A percentile compares a stretch with the other conserved stretches of the same genome.
These are phyloP conservation scores for Rhodotorula toruloides DNA, from an alignment of 768 basidiomycete species.

Conservation along the genomic window DNA sequence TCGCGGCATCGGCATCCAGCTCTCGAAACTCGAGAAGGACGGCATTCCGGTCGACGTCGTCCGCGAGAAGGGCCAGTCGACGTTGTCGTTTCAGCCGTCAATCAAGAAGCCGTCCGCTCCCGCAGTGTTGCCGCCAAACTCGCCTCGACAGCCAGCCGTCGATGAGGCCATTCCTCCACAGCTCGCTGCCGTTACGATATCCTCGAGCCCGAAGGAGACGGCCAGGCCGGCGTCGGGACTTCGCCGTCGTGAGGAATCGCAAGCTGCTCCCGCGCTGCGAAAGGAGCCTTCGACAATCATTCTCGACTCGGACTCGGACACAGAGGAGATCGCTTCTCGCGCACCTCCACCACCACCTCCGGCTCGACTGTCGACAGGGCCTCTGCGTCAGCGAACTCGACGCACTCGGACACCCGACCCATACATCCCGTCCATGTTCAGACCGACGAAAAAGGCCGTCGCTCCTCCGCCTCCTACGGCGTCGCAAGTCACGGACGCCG, in stretches of 20 bases:
- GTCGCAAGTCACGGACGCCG: constrained; percentile 43
- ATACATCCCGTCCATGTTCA: constrained; percentile 42
- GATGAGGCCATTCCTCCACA: background rate
- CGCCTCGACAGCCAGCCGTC: background rate
- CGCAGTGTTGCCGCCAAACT: background rate
- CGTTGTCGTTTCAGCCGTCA: constrained; percentile 16
- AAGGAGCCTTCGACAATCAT: constrained; percentile 2
- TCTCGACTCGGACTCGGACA: constrained; percentile 27
- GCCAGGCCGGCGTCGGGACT: background rate
- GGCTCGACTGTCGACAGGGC: background rate
- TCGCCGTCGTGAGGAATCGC: background rate
- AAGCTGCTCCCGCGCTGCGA: background rate
- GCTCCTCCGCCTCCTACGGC: background rate
- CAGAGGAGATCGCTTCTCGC: background rate
- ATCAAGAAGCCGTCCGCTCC: background rate
- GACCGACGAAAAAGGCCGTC: background rate
- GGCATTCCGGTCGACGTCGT: constrained; percentile 16
- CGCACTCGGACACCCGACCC: background rate
- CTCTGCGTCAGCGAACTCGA: background rate
- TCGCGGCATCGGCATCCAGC: constrained; percentile 85
- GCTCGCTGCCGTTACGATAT: background rate
- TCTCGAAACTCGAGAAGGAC: constrained; percentile 70
- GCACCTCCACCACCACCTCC: background rate
- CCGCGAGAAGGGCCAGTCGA: constrained; percentile 30
- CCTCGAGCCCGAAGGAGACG: background rate